phyloP scores from a whole-genome alignment of 2,329 filamentous ascomycete genomes.

The Aspergillus amoenus region DNA sequence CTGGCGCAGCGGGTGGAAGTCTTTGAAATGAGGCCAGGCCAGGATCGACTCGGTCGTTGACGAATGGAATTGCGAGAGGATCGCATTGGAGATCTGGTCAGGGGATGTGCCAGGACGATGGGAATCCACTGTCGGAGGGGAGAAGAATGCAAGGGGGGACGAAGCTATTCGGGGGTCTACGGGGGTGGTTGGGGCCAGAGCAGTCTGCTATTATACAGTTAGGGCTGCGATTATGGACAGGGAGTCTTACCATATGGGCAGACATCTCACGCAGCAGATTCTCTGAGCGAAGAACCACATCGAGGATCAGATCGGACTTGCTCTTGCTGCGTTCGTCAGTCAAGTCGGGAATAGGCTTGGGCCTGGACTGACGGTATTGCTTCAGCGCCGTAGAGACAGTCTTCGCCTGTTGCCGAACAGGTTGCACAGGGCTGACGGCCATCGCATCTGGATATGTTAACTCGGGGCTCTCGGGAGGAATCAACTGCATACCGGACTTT shows the following conservation, averaged over 20 bases:
- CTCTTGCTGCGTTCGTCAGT: slow-evolving; percentile 38
- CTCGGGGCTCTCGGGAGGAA: not conserved
- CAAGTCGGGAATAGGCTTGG: not conserved
- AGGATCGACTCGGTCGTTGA: slow-evolving; percentile 54
- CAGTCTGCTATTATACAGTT: slow-evolving; percentile 5
- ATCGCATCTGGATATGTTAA: slow-evolving; percentile 44
- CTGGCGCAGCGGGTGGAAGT: slow-evolving; percentile 44
- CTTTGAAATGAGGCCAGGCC: slow-evolving; percentile 52
- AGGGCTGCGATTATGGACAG: not conserved
- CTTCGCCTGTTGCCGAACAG: slow-evolving; percentile 20
- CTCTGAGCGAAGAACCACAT: slow-evolving; percentile 52
- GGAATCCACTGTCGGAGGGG: slow-evolving; percentile 13
- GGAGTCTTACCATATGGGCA: slow-evolving; percentile 35
- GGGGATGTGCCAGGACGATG: slow-evolving; percentile 24
- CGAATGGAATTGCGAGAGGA: slow-evolving; percentile 52
- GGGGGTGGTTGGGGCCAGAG: slow-evolving; percentile 3
- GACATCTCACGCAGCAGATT: slow-evolving; percentile 48
- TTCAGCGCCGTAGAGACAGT: slow-evolving; percentile 31
- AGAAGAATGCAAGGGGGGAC: slow-evolving; percentile 17
- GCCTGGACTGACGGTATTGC: slow-evolving; percentile 24
- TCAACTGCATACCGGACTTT: slow-evolving; percentile 49
- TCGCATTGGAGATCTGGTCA: slow-evolving; percentile 44
- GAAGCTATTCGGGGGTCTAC: slow-evolving; percentile 10
- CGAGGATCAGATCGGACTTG: slow-evolving; percentile 54
- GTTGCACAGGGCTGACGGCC: slow-evolving; percentile 47